A percentile compares a stretch with the other conserved stretches of the same genome.
Conservation (phyloP, 345 rosid genomes). For the Passiflora organensis region DNA sequence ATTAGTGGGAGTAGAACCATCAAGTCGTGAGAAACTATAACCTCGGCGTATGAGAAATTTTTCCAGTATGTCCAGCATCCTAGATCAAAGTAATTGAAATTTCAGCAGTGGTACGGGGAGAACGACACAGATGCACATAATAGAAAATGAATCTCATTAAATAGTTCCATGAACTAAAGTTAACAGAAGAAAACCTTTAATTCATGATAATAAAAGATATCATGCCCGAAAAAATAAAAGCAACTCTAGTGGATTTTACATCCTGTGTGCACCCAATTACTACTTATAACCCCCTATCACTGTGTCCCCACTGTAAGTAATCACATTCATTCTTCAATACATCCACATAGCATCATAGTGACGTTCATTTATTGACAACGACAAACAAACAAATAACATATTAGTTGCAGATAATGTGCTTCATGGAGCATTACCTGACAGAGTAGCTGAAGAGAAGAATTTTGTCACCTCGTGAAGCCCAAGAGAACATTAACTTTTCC, state of each 20-base stretch:
- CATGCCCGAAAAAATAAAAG: no score
- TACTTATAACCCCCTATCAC: no score
- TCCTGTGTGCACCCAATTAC: no score
- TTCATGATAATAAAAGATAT: not conserved
- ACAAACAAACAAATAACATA: not conserved
- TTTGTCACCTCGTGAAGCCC: conserved; percentile 86
- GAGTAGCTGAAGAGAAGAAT: conserved; percentile 93
- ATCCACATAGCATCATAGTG: not conserved
- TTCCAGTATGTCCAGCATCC: conserved; percentile 93
- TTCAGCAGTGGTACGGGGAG: conserved; percentile 11
- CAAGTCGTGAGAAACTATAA: conserved; percentile 81
- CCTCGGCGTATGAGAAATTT: conserved; percentile 87
- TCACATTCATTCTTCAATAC: no score
- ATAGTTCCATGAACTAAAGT: not conserved
- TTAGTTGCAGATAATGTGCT: no score
- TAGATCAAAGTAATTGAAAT: conserved; percentile 24
- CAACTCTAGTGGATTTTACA: no score
- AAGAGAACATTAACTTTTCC: conserved; percentile 72
- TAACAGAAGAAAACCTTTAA: not conserved
- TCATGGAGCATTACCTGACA: conserved; percentile 52
- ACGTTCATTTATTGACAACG: not conserved
- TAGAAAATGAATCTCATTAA: no score
- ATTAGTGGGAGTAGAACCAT: conserved; percentile 87
- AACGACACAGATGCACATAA: not conserved
- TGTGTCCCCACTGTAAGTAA: no score